Evolutionary conservation across 176 grass and related monocot genomes (phyloP), one percentile per base, ranked within the genome.

Genomic region (Rhipidocladum racemiflorum): DNA sequence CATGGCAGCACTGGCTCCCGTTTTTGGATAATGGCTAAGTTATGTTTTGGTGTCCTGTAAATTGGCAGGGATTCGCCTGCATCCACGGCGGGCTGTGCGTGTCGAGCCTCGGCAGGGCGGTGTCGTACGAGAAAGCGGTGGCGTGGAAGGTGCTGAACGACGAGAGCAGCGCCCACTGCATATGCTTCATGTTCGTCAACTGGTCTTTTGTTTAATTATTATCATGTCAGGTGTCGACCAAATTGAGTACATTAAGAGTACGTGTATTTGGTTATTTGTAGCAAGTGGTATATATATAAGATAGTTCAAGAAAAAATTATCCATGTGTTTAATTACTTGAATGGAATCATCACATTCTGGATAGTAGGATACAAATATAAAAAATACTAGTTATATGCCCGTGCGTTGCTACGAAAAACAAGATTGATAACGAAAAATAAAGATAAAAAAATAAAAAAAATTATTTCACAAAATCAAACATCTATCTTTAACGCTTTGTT

Each of bases 101-200:
- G 66, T 95, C 97, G 2, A 90, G 92, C 76, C 64, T 81, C 42
- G 91, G 92, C 30, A 88, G 92, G 87, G 87, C 96, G 38, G 91
- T 91, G 56, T 85, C 96, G 5, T 99, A 91, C 60, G 91, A 93
- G 21, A 86, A 89, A 45, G 87, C 85, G 21, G 56, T 90, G 43
- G 89, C 93, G 11, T 99, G 97, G 97, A 99, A 92, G 84, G 95
- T 98, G 61, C 72, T 88, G 23, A 87, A 85, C 53, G 95, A 93
- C 57, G 88, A 59, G 20, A 56, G 83, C 59, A 64, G 49, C 25
- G 81, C 87, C 9, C 89, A 90, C 81, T 98, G 95, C 85, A 72
- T 95, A 5, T 94, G 90, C 57, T 95, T 98, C 85, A 82, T 94
- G 76, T 98, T 98, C 20, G 16, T 91, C n/a, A 91, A 88, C 84